Conservation (phyloP, 345 rosid species). For the Gossypium sturtianum region DNA sequence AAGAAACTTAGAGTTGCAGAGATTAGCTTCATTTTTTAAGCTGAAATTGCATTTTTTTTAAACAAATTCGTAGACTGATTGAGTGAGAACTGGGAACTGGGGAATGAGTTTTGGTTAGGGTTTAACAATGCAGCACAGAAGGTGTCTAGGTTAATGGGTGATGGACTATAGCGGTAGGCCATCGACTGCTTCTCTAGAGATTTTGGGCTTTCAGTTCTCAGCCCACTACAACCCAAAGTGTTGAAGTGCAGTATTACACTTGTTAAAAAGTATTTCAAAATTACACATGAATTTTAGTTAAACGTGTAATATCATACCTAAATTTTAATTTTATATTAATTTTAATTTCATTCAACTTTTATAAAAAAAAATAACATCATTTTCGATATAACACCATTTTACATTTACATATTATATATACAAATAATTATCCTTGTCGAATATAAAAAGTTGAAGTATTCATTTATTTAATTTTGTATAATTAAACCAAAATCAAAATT, state of each 20-base stretch:
- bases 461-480: no score
- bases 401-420: no score
- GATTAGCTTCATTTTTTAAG: constrained; percentile 33
- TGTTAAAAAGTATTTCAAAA: no score
- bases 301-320: no score
- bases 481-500: no score
- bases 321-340: no score
- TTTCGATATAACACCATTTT: no score
- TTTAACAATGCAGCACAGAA: background rate
- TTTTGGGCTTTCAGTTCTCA: background rate
- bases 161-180: background rate
- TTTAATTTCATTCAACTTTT: no score
- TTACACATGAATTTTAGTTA: no score
- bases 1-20: constrained; percentile 16
- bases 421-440: no score
- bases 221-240: background rate
- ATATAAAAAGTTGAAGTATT: no score
- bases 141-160: background rate
- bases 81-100: background rate
- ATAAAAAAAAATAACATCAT: no score
- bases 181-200: background rate
- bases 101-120: background rate
- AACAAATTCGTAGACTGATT: background rate
- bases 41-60: constrained; percentile 21
- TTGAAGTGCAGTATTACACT: background rate